Evolutionary conservation across 345 rosid genomes (phyloP).

Genomic region (Noccaea caerulescens): DNA sequence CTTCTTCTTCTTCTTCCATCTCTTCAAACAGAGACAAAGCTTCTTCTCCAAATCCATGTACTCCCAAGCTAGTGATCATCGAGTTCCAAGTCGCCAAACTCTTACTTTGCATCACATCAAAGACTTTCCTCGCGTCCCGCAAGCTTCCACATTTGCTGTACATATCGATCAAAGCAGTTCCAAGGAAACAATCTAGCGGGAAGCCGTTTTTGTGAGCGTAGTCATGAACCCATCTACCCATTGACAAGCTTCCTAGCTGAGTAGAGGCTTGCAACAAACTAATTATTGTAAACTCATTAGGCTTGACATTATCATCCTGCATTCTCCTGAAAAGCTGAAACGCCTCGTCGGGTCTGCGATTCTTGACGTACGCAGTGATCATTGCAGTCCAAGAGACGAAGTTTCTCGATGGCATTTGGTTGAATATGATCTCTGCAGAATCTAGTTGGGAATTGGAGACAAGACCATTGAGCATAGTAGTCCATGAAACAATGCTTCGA

Average conservation of each 20-base stretch:
- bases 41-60: conserved; percentile 72
- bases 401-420: conserved; percentile 61
- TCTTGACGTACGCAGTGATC: conserved; percentile 63
- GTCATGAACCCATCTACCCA: conserved; percentile 71
- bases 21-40: conserved; percentile 61
- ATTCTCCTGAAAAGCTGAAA: conserved; percentile 62
- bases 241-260: conserved; percentile 58
- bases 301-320: conserved; percentile 58
- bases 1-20: conserved; percentile 60
- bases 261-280: conserved; percentile 56
- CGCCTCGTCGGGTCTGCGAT: conserved; percentile 56
- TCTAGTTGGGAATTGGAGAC: conserved; percentile 52
- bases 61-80: conserved; percentile 82
- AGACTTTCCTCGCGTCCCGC: conserved; percentile 62
- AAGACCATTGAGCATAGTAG: conserved; percentile 69
- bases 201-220: conserved; percentile 59
- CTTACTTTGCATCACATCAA: conserved; percentile 54
- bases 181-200: conserved; percentile 59
- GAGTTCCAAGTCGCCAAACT: conserved; percentile 77
- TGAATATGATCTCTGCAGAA: conserved; percentile 55
- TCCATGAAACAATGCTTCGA: conserved; percentile 67
- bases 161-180: conserved; percentile 57
- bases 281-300: conserved; percentile 71
- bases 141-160: conserved; percentile 54
- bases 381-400: conserved; percentile 78